These are phyloP conservation scores for Fusarium sp. DNA, from an alignment of 2,329 filamentous ascomycete species.

Conservation along the genomic window DNA sequence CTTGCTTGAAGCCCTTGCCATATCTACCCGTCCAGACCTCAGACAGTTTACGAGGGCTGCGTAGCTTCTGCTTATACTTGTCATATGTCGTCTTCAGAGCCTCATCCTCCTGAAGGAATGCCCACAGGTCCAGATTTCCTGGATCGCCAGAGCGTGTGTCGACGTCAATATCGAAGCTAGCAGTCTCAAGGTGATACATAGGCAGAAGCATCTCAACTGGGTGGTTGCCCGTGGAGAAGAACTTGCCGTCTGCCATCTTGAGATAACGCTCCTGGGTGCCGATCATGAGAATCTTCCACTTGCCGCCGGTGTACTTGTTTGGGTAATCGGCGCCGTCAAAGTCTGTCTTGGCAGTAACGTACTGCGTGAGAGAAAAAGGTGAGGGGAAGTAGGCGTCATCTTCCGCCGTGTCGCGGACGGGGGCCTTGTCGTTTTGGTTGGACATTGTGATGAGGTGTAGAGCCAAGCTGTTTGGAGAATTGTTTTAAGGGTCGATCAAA, in stretches of 20 bases:
- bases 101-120: no score
- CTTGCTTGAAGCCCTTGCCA: no score
- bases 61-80: no score
- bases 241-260: constrained; percentile 13
- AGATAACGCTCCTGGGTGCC: constrained; percentile 6
- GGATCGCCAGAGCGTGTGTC: no score
- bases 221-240: constrained; percentile 3
- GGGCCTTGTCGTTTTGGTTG: not conserved
- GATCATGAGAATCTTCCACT: constrained; percentile 11
- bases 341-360: constrained; percentile 1
- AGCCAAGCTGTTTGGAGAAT: fast-evolving
- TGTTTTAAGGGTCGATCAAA: fast-evolving
- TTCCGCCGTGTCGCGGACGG: not conserved
- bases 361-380: not conserved
- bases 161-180: no score
- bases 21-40: no score
- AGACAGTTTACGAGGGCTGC: no score
- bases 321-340: constrained; percentile 14
- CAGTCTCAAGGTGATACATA: constrained; percentile 1
- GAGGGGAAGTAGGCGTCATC: constrained; percentile 17
- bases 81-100: no score
- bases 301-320: constrained; percentile 1
- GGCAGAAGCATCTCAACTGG: constrained; percentile 7
- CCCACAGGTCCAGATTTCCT: no score
- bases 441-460: not conserved